Evolutionary conservation across 1,139 yeast species (phyloP), one percentile per base, ranked within the genome.

Genomic region (Suhomyces panamericanus): DNA sequence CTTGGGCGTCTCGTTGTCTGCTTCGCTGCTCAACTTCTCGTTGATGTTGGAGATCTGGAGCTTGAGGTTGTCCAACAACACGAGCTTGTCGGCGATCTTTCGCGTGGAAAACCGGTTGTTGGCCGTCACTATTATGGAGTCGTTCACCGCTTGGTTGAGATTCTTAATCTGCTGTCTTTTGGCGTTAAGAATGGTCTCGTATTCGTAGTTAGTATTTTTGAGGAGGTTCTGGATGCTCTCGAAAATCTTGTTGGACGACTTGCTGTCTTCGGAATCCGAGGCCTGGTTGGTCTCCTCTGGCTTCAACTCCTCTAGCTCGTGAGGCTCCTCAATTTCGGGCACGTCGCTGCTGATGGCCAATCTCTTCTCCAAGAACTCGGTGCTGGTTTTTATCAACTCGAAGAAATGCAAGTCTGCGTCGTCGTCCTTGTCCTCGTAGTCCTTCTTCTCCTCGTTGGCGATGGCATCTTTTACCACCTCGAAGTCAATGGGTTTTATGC

Each of bases 401-500:
- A 70, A 56, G 22, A 71, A 57, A 41, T 63, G 69, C 15, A 59
- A 67, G 37, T 62, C 58, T 6, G 42, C 50, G 12, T 46, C 49
- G 2, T 39, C 40, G 8, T 52, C 53, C 26, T 59, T 65, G 16
- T 44, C 44, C 36, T 42, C 38, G 31, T 47, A 32, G 31, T 49
- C 34, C 41, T 51, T 46, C 27, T 57, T 53, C 15, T 46, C 40
- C 28, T 48, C 32, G 40, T 49, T 45, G 22, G 55, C 52, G 10
- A 58, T 38, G 2, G 59, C 52, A 41, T 68, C 73, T 46, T 67
- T 68, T n/a, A 69, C 68, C 42, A 83, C 73, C 42, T 96, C 96
- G 63, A 87, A 93, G 67, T 93, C 98, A 13, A 76, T 69, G 2
- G 99, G 96, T 49, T 87, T 80, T 29, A 90, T 75, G 0, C 96